Conservation (phyloP, 176 grass and related monocot species). For the Phyllostachys edulis region DNA sequence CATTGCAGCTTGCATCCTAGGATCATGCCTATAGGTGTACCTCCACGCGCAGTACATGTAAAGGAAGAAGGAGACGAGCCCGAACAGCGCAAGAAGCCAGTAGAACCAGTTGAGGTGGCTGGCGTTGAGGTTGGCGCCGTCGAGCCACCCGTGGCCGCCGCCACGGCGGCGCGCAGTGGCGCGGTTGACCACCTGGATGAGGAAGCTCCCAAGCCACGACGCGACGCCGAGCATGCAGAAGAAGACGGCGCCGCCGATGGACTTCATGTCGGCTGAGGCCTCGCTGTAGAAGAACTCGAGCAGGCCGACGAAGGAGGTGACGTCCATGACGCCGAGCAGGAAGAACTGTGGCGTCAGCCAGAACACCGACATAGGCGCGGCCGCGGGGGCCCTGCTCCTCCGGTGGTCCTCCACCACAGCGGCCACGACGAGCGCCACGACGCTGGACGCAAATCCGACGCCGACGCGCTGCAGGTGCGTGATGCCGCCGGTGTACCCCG, state of each 20-base stretch:
- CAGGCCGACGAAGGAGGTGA: slow-evolving; percentile 65
- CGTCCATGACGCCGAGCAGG: slow-evolving; percentile 55
- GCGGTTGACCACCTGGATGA: slow-evolving; percentile 55
- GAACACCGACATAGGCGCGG: slow-evolving; percentile 49
- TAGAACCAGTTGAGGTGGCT: slow-evolving; percentile 67
- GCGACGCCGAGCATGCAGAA: slow-evolving; percentile 58
- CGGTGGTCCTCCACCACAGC: slow-evolving; percentile 48
- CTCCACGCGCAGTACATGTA: slow-evolving; percentile 44
- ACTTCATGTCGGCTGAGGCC: slow-evolving; percentile 63
- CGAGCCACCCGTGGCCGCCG: slow-evolving; percentile 41
- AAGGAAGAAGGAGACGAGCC: slow-evolving; percentile 36
- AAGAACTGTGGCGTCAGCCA: slow-evolving; percentile 74
- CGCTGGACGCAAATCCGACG: slow-evolving; percentile 42
- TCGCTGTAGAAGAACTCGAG: slow-evolving; percentile 86
- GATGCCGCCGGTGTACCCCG: slow-evolving; percentile 40
- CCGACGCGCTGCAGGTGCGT: slow-evolving; percentile 65
- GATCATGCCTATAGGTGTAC: slow-evolving; percentile 55
- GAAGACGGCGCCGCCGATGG: slow-evolving; percentile 57
- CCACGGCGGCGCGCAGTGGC: neutral
- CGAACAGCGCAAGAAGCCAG: slow-evolving; percentile 55
- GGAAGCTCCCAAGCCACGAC: slow-evolving; percentile 53
- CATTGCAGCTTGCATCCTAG: neutral
- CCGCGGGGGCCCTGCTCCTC: neutral
- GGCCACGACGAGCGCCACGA: slow-evolving; percentile 37
- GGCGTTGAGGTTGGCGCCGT: slow-evolving; percentile 37